These are phyloP conservation scores for Mortierella sp. DNA, from an alignment of 371 early-diverging fungal genomes.

Conservation along the genomic window DNA sequence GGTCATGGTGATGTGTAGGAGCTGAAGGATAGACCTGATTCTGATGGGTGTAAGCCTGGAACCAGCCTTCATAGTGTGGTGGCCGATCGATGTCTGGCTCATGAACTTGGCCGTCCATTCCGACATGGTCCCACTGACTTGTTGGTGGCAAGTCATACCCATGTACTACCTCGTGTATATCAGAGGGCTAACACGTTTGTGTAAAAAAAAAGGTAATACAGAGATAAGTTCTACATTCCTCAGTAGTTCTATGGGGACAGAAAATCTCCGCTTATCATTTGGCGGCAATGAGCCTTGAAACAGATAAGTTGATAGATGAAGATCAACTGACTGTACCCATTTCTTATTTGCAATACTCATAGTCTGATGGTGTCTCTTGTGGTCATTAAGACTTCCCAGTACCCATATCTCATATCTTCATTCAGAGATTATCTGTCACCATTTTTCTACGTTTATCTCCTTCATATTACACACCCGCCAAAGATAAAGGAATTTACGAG, in stretches of 20 bases:
- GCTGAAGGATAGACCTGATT: conserved; percentile 22
- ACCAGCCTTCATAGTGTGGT: conserved; percentile 55
- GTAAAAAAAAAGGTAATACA: neutral
- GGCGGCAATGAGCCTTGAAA: neutral
- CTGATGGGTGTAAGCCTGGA: conserved; percentile 45
- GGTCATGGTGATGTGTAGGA: conserved; percentile 15
- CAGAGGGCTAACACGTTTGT: conserved; percentile 33
- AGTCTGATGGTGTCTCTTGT: too few species aligned
- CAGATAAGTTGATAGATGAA: neutral
- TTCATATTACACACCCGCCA: conserved; percentile 5
- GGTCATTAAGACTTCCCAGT: neutral
- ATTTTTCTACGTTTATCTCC: neutral
- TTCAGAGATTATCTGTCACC: neutral
- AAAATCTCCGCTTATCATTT: conserved; percentile 1
- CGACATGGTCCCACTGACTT: conserved; percentile 52
- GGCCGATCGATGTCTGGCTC: conserved; percentile 23
- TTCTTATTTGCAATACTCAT: neutral
- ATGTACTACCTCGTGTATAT: conserved; percentile 53
- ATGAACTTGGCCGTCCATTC: conserved; percentile 31
- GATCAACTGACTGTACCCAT: neutral
- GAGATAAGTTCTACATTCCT: conserved; percentile 1
- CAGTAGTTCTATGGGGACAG: neutral
- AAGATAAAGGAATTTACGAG: conserved; percentile 27
- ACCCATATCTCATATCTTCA: neutral
- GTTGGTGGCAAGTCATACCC: conserved; percentile 40